Conservation (phyloP, 2,329 filamentous ascomycete species). For the Arthrobotrys megalospora region DNA sequence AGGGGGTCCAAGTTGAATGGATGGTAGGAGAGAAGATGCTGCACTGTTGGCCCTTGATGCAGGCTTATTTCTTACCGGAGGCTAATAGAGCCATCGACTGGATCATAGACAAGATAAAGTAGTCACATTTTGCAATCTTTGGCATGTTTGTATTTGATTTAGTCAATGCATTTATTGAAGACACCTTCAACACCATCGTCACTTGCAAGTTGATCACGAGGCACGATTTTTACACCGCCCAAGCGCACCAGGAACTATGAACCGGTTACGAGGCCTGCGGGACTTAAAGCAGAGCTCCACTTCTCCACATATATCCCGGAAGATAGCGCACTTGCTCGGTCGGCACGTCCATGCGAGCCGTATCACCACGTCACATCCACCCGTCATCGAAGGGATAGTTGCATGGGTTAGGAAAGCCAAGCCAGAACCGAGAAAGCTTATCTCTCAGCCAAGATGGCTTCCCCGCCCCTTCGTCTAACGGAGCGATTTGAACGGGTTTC, state of each 20-base stretch:
- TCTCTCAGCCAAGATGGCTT: slow-evolving; percentile 30
- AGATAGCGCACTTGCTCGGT: background rate
- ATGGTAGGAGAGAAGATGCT: slow-evolving; percentile 43
- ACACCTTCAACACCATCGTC: background rate
- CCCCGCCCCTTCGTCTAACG: background rate
- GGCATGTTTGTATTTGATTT: no score
- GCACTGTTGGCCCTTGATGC: slow-evolving; percentile 50
- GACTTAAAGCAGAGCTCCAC: background rate
- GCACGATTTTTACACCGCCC: background rate
- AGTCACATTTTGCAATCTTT: background rate
- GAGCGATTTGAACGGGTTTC: slow-evolving; percentile 7
- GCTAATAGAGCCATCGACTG: slow-evolving; percentile 7
- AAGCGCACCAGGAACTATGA: background rate
- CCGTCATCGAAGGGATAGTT: background rate
- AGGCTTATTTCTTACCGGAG: slow-evolving; percentile 30
- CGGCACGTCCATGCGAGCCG: slow-evolving; percentile 28
- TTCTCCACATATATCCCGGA: background rate
- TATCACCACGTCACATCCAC: slow-evolving; percentile 17
- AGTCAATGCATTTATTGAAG: background rate
- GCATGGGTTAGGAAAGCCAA: slow-evolving; percentile 39
- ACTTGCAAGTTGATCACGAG: background rate
- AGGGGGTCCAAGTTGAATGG: slow-evolving; percentile 27
- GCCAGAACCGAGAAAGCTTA: slow-evolving; percentile 58
- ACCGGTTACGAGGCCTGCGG: no score
- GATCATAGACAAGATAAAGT: slow-evolving; percentile 37